Base-by-base conservation (phyloP, 257 asterid species). In the Scutellaria minor region DNA sequence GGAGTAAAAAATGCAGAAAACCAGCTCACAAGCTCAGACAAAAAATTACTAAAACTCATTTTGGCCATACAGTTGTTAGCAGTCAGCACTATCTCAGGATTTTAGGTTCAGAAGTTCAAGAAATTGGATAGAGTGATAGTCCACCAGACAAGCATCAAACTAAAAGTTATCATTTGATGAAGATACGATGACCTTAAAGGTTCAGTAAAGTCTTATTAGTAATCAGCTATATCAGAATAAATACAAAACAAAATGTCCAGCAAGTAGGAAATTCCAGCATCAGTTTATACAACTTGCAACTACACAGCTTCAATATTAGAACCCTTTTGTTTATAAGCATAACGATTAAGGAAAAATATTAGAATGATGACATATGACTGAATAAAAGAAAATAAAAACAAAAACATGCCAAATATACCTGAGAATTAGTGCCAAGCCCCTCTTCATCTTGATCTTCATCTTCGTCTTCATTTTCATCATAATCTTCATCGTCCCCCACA, bases 391-490 rank as follows among this genome's bases (percentile, higher is more conserved):
- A 31, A 61, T 18, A 6, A 15, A 71, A 61, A 47, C 42, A 51
- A 39, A 58, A 18, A 53, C 40, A 71, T 20, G 71, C 40, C 68
- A 68, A 59, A 68, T 10, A 45, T 82, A 93, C 98, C 96, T 82
- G 96, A 78, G 83, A 75, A 89, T 84, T 70, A 68, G 75, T 89
- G 71, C 80, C 92, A 74, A 74, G 81, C 57, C 85, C 93, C 24
- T 86, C 93, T 39, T 81, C 88, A 27, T 87, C 85, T 22, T 77
- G 82, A 35, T 69, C 77, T 2, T 83, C 89, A 6, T 85, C 89
- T 45, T 82, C 90, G 10, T 78, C 82, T 20, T 81, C 90, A 10
- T 64, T 72, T 53, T 84, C 91, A 7, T 78, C 85, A 15, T 77
- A 31, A 18, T 78, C 82, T 20, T 81, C 92, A 9, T 66, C 80